Evolutionary conservation across 164 flowering plant species (phyloP), one percentile per base, ranked within the genome.

Genomic region (Chimonanthus salicifolius): DNA sequence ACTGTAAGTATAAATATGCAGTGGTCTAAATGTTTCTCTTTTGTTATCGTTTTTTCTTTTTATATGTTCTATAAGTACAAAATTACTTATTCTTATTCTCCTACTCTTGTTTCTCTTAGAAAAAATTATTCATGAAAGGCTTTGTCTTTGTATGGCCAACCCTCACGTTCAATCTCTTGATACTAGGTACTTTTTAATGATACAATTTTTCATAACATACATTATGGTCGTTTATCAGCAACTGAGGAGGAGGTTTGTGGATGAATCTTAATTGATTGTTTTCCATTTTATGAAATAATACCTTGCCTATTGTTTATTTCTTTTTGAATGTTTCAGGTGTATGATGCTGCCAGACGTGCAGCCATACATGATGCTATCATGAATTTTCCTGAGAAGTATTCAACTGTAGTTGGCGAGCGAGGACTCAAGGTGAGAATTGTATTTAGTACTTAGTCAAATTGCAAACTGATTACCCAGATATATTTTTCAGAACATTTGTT

Each of bases 181-280:
- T 47, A 47, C 16, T 87, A 95, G 99, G 99, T 95, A 50, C 96
- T 95, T 72, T 95, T 95, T 82, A 95, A 95, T 82, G 99, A 95
- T 74, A 92, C 98, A 33, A 90, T 95, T 80, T 92, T 84, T 75
- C 97, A 93, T 81, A 95, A 95, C 81, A 95, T 95, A 67, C 91
- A 81, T 65, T 93, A 95, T 84, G 99, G 98, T 49, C 78, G 92
- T 70, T 90, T 93, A 73, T 88, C 97, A 49, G 97, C 99, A 46
- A 86, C 94, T 50, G 74, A 86, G 62, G 97, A 92, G 73, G 99
- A 95, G 97, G 99, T 95, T 71, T 67, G 74, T 66, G 62, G 74
- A 44, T 46, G 67, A n/a, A 43, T 7, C 67, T 48, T 16, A 8
- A 47, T 33, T 5, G 45, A 45, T 46, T 64, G 0, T 47, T 67